Base-by-base conservation (phyloP, 257 asterid species). In the Solanum verrucosum region DNA sequence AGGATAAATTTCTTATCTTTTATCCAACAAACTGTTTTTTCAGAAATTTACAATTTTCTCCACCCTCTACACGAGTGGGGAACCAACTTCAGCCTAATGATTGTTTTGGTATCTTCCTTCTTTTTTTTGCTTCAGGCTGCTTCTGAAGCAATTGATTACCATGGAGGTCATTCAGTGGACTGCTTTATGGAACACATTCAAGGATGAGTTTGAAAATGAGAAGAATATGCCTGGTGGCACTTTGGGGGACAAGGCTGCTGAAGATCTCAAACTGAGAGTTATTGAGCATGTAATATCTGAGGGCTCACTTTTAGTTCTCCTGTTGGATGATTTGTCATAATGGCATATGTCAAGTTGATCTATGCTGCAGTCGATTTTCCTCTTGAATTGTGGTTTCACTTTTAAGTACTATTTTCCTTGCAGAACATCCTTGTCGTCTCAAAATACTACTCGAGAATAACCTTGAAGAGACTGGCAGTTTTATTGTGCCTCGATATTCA, bases 101-200 rank as follows among this genome's bases (percentile, higher is more conserved):
- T 75, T 12, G 25, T 40, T 77, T 77, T 5, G 59, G 34, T 38
- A 77, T 77, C 29, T 77, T 77, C 71, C 83, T 63, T 84, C 23
- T 63, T 70, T 20, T 20, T 77, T 29, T 88, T 71, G 33, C 75
- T 38, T 44, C 88, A 97, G 99, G 95, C 88, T 88, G 89, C 92
- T 97, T 84, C 87, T 96, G 93, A 97, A 96, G 89, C 98, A 96
- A 88, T 90, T 97, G 60, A 93, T 95, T 82, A 97, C 99, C 71
- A 96, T 97, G 98, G 99, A 97, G 93, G 99, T 97, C 33, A 93
- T 97, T 88, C 95, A 91, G 88, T 97, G 99, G 99, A 97, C 94
- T 52, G 81, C 92, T 86, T 91, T 97, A 86, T 97, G 99, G 99
- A 92, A 83, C 90, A 93, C 93, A 40, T 96, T 97, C 89, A 94